These are phyloP conservation scores for Hypoxylon rickii DNA, from an alignment of 495 filamentous ascomycete species.

Conservation along the genomic window DNA sequence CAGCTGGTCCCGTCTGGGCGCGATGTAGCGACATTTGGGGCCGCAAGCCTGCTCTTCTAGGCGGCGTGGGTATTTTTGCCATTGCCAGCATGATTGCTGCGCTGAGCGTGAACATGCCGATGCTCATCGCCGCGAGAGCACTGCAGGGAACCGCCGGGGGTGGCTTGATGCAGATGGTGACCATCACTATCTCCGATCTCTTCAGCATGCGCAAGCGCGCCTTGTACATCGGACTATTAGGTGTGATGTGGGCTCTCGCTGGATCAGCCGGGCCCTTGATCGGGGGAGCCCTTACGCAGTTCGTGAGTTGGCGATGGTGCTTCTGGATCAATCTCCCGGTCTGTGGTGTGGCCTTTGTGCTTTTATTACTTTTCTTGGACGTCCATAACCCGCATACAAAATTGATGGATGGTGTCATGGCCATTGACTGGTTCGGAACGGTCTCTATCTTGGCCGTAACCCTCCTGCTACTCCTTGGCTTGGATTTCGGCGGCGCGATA, in stretches of 20 bases:
- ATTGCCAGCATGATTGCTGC: constrained; percentile 69
- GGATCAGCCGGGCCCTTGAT: constrained; percentile 69
- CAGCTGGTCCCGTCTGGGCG: constrained; percentile 49
- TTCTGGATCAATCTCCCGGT: constrained; percentile 65
- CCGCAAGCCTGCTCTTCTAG: constrained; percentile 72
- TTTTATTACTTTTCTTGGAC: constrained; percentile 62
- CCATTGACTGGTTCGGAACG: constrained; percentile 57
- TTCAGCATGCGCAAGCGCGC: constrained; percentile 46
- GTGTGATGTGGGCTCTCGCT: constrained; percentile 69
- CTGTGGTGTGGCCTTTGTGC: constrained; percentile 54
- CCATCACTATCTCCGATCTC: constrained; percentile 73
- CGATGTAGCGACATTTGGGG: constrained; percentile 73
- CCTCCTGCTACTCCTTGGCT: constrained; percentile 73
- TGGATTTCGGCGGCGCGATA: constrained; percentile 70
- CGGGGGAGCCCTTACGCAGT: constrained; percentile 67
- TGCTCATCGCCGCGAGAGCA: constrained; percentile 72
- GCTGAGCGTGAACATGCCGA: constrained; percentile 64
- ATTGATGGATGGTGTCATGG: constrained; percentile 52
- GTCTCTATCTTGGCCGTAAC: constrained; percentile 66
- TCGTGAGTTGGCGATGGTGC: constrained; percentile 37
- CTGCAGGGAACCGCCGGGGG: constrained; percentile 80
- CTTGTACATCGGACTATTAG: constrained; percentile 47
- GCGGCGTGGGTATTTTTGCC: constrained; percentile 66
- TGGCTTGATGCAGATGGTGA: constrained; percentile 71
- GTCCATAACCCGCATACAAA: constrained; percentile 64